Evolutionary conservation across 176 grass and related monocot species (phyloP).

Genomic region (Areca catechu): DNA sequence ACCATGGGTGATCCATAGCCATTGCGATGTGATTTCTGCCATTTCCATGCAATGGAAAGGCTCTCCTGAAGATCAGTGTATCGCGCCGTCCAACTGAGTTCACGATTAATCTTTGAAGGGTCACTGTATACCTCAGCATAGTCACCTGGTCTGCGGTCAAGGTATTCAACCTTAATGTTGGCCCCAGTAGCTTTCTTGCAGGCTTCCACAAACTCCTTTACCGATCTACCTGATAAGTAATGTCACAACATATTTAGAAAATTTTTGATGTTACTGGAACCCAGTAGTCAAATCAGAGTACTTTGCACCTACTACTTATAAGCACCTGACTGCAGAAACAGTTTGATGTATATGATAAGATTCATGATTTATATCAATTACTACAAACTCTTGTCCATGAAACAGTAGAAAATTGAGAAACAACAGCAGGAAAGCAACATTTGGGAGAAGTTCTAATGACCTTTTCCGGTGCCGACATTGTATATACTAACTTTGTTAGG

Average conservation of each 20-base stretch:
- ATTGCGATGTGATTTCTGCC: conserved; percentile 70
- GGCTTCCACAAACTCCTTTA: conserved; percentile 87
- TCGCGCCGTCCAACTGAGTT: conserved; percentile 79
- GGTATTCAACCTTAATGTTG: conserved; percentile 55
- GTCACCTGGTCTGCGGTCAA: conserved; percentile 70
- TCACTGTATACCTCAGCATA: conserved; percentile 95
- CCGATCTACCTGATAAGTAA: conserved; percentile 72
- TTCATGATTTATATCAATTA: too few relatives aligned
- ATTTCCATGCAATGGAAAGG: conserved; percentile 77
- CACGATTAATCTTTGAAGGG: conserved; percentile 58
- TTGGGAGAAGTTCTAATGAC: conserved; percentile 27
- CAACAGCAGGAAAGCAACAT: too few relatives aligned
- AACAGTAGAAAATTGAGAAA: too few relatives aligned
- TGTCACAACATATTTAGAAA: too few relatives aligned
- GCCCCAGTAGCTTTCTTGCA: conserved; percentile 83
- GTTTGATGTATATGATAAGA: too few relatives aligned
- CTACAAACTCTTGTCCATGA: too few relatives aligned
- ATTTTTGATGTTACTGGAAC: too few relatives aligned
- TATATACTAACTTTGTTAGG: conserved; percentile 86
- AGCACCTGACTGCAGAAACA: too few relatives aligned
- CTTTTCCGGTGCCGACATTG: conserved; percentile 92
- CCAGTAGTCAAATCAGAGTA: too few relatives aligned
- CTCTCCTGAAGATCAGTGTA: conserved; percentile 77
- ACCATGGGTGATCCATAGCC: conserved; percentile 48
- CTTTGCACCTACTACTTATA: too few relatives aligned